A percentile compares a stretch with the other conserved stretches of the same genome.
phyloP scores from a whole-genome alignment of 2,329 filamentous ascomycete species.

The Colletotrichum orchidophilum region DNA sequence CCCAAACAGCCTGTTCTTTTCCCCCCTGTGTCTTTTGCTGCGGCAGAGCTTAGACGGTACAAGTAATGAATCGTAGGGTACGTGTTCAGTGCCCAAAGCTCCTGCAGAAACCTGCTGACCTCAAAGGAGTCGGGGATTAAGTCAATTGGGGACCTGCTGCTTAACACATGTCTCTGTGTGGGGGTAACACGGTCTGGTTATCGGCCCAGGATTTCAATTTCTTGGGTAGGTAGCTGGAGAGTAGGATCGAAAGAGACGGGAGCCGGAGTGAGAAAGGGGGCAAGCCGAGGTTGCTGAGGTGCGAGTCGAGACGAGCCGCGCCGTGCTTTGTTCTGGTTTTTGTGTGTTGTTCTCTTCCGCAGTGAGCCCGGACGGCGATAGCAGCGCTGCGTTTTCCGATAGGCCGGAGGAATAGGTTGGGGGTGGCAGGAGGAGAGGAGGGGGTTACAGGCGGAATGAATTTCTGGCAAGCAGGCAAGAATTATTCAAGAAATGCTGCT shows the following conservation, averaged over 20 bases:
- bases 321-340: neutral
- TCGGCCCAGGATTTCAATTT: constrained; percentile 43
- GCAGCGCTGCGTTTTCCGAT: too few species aligned
- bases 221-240: constrained; percentile 32
- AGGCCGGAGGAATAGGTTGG: neutral
- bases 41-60: constrained; percentile 12
- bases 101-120: constrained; percentile 87
- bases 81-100: constrained; percentile 47
- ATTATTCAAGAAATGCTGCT: constrained; percentile 32
- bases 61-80: constrained; percentile 19
- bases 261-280: neutral
- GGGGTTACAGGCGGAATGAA: neutral
- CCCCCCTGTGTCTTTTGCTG: neutral
- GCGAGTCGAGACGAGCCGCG: neutral
- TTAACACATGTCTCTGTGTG: constrained; percentile 31
- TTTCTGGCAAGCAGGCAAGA: constrained; percentile 19
- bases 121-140: constrained; percentile 69
- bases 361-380: neutral
- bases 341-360: neutral
- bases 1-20: constrained; percentile 13
- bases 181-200: constrained; percentile 5
- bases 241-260: neutral
- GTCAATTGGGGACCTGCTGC: constrained; percentile 35
- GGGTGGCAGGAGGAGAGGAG: neutral
- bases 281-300: neutral